These are phyloP conservation scores for Clavispora santaluciae DNA, from an alignment of 805 yeast genomes.

Conservation along the genomic window DNA sequence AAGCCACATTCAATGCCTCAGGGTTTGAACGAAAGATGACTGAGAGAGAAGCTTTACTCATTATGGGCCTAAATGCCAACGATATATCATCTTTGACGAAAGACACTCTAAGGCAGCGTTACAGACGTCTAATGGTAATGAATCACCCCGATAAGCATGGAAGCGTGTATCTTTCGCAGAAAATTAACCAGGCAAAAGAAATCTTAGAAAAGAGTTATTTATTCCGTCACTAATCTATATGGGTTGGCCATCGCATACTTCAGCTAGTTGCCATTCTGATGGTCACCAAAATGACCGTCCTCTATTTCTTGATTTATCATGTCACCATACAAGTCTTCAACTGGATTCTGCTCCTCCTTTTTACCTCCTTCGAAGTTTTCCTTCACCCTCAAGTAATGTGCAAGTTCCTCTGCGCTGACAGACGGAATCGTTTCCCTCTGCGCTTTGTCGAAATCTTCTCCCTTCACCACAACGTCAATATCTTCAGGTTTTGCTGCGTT, in stretches of 20 bases:
- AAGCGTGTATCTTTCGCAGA: conserved; percentile 36
- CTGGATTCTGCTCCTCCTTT: conserved; percentile 22
- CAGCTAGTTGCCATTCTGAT: conserved; percentile 3
- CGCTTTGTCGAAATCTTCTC: conserved; percentile 76
- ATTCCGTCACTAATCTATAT: conserved; percentile 15
- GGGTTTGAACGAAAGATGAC: conserved; percentile 38
- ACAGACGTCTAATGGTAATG: conserved; percentile 34
- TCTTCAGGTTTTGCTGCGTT: conserved; percentile 66
- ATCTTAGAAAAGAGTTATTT: conserved; percentile 37
- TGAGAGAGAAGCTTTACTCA: conserved; percentile 38
- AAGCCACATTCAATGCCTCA: conserved; percentile 16
- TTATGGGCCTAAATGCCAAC: conserved; percentile 38
- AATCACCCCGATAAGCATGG: conserved; percentile 43
- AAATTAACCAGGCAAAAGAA: conserved; percentile 41
- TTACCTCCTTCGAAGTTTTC: conserved; percentile 75
- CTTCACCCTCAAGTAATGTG: conserved; percentile 76
- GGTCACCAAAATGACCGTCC: neutral
- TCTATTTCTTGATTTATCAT: neutral
- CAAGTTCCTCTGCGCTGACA: conserved; percentile 81
- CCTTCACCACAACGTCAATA: conserved; percentile 59
- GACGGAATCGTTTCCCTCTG: conserved; percentile 69
- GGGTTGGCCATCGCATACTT: too few relatives aligned
- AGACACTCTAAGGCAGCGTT: conserved; percentile 27
- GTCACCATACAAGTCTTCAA: neutral
- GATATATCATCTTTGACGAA: conserved; percentile 27